Conservation (phyloP, 2,329 filamentous ascomycete genomes). For the Cladosporium sp. region DNA sequence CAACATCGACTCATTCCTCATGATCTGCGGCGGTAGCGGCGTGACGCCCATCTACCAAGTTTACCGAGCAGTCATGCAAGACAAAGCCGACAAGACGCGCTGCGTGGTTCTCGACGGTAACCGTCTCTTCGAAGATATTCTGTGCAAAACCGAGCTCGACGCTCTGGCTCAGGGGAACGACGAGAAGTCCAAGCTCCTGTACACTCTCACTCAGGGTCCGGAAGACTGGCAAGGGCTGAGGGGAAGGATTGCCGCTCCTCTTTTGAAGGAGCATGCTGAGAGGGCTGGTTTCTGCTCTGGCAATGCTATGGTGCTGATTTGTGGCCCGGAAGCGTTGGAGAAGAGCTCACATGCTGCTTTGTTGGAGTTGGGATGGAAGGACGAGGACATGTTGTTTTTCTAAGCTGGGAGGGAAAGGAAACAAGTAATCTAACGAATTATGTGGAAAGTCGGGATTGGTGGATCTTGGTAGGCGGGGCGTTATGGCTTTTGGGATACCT, state of each 20-base stretch:
- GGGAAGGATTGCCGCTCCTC: constrained; percentile 60
- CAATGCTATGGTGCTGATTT: constrained; percentile 64
- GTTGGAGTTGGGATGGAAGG: constrained; percentile 62
- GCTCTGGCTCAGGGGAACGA: constrained; percentile 49
- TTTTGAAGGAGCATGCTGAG: constrained; percentile 57
- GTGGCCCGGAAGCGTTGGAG: constrained; percentile 73
- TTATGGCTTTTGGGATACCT: no score
- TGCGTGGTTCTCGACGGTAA: constrained; percentile 79
- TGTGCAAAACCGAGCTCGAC: constrained; percentile 71
- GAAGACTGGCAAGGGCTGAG: constrained; percentile 62
- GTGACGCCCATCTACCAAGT: constrained; percentile 91
- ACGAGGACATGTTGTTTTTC: constrained; percentile 72
- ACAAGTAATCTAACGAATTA: no score
- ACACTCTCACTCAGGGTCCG: constrained; percentile 62
- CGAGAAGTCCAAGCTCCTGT: constrained; percentile 58
- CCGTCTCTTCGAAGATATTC: constrained; percentile 70
- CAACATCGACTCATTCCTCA: constrained; percentile 64
- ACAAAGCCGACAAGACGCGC: constrained; percentile 57
- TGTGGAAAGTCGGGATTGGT: no score
- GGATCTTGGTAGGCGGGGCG: no score
- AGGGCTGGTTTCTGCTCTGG: constrained; percentile 34
- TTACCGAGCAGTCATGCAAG: constrained; percentile 65
- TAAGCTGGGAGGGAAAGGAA: constrained; percentile 32
- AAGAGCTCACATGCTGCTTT: constrained; percentile 56
- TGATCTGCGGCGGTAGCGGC: constrained; percentile 85